Evolutionary conservation across 2,329 filamentous ascomycete species (phyloP).

Genomic region (Orbilia ellipsospora): DNA sequence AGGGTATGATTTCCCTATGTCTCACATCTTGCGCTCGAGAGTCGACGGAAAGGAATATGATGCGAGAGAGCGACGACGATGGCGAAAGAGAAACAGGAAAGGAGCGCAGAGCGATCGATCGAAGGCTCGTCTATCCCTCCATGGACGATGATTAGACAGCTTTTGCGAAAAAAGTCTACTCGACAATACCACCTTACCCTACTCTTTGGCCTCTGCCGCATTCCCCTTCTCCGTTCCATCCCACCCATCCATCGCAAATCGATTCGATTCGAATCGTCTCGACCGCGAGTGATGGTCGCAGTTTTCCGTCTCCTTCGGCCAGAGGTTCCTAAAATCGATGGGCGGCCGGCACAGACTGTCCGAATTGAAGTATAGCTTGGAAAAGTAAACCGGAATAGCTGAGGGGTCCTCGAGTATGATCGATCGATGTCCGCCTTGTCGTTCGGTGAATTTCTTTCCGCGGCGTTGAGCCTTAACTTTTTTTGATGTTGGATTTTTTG

Average conservation of each 20-base stretch:
- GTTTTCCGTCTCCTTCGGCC: conserved; percentile 2
- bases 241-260: neutral
- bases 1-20: no score
- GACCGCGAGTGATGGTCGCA: conserved; percentile 7
- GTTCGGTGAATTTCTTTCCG: conserved; percentile 3
- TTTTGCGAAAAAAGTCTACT: no score
- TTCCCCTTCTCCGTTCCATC: no score
- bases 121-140: no score
- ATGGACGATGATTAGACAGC: no score
- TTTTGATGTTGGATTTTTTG: conserved; percentile 5
- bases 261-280: neutral
- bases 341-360: neutral
- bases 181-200: neutral
- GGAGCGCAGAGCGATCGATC: no score
- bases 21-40: no score
- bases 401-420: neutral
- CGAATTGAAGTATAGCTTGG: neutral
- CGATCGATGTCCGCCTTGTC: conserved; percentile 1
- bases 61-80: no score
- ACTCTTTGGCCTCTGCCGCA: neutral
- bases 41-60: no score
- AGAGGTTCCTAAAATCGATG: no score
- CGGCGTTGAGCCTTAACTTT: conserved; percentile 1
- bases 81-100: no score
- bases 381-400: neutral